Base-by-base conservation (phyloP, 192 early-diverging fungal species). In the Piromyces sp. region DNA sequence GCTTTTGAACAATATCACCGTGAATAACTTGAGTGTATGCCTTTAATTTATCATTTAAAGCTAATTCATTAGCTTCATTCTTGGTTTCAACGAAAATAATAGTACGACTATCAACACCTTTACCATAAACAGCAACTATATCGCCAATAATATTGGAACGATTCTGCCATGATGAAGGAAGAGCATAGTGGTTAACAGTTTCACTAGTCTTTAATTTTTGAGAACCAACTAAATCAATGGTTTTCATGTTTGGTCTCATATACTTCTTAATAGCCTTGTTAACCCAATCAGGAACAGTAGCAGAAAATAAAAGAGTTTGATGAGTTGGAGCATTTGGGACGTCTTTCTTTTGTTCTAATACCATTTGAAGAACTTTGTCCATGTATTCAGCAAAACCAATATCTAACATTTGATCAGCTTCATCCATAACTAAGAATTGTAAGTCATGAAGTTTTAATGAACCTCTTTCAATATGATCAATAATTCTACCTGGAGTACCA, bases 31-130 rank as follows among this genome's bases (percentile, higher is more conserved):
- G 92, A n/a, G 93, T 91, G 82, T 92, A 93, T 31, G 87, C 83
- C 40, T 88, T 88, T 16, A 96, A 82, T 86, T 95, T 95, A 28
- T 93, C 92, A 83, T 94, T 92, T 82, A 93, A 83, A 30, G 87
- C 93, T 30, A 95, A 86, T 83, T 95, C 94, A 85, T 93, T 94
- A 29, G 93, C 95, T 89, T 93, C 95, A 83, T 90, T 91, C 87
- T 97, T 98, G 81, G 95, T 98, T 86, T 97, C 95, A 31, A 94
- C 95, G 86, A 98, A 98, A 82, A 98, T 95, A 80, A 98, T 96
- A 0, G 94, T 93, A 82, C 95, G 90, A 29, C 28, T 30, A 78
- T 89, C 88, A 42, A 90, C 89, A 29, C 87, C 88, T 6, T 85
- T 81, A 80, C 94, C 97, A 86, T 98, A 95, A 28, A 95, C 93